A percentile compares a stretch with the other conserved stretches of the same genome.
These are phyloP conservation scores for Silene vulgaris DNA, from an alignment of 179 eudicot genomes.

Conservation along the genomic window DNA sequence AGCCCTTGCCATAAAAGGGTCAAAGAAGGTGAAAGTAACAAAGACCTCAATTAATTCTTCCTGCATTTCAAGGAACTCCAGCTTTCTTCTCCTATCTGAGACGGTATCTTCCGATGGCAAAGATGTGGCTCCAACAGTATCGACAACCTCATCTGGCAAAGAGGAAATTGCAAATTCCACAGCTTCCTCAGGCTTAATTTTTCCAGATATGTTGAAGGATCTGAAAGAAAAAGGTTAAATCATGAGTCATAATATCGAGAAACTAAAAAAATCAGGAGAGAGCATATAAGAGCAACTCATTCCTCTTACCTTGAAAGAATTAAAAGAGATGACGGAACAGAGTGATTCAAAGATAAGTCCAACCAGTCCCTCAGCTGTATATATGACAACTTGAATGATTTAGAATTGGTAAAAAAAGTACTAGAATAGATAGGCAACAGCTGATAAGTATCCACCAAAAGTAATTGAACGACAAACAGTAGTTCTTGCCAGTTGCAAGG, in stretches of 20 bases:
- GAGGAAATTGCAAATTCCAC: slow-evolving; percentile 73
- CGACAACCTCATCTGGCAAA: slow-evolving; percentile 87
- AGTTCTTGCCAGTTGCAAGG: background rate
- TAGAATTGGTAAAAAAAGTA: slow-evolving; percentile 14
- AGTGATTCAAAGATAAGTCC: slow-evolving; percentile 69
- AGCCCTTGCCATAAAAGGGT: background rate
- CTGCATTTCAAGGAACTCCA: slow-evolving; percentile 83
- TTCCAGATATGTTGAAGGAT: slow-evolving; percentile 70
- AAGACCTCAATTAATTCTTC: slow-evolving; percentile 77
- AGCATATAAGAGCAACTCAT: background rate
- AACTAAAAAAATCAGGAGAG: background rate
- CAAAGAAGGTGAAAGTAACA: background rate
- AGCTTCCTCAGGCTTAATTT: slow-evolving; percentile 66
- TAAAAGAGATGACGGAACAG: slow-evolving; percentile 76
- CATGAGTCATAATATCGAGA: slow-evolving; percentile 5
- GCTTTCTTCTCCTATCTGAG: slow-evolving; percentile 75
- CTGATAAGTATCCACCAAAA: background rate
- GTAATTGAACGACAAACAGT: background rate
- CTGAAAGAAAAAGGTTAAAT: slow-evolving; percentile 29
- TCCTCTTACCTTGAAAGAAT: slow-evolving; percentile 66
- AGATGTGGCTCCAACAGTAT: slow-evolving; percentile 62
- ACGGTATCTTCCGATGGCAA: slow-evolving; percentile 78
- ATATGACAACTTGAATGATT: slow-evolving; percentile 12
- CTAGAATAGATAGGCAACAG: background rate
- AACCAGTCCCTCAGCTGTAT: slow-evolving; percentile 74